Base-by-base conservation (phyloP, 768 basidiomycete species). In the Pisolithus sp. region DNA sequence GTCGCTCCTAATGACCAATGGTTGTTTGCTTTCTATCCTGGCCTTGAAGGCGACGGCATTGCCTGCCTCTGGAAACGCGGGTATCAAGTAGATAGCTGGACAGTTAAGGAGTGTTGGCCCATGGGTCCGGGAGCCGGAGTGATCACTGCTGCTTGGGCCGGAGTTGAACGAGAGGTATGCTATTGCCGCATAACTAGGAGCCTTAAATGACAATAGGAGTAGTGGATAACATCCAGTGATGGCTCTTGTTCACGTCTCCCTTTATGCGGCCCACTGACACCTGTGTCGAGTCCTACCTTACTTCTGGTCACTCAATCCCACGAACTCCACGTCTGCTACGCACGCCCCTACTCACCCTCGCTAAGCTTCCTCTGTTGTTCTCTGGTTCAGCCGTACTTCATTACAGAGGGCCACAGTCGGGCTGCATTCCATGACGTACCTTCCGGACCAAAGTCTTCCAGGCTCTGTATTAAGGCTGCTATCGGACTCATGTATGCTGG, bases 1-100 rank as follows among this genome's bases (percentile, higher is more conserved):
- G 74, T 81, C 18, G 77, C 81, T 5, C 75, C 83, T 3, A 69
- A 70, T 26, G 80, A 83, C 53, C 72, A 76, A 45, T 85, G 78
- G 80, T 62, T 90, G 5, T 89, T 88, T 59, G 86, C 86, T 1
- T 90, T 82, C 61, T 89, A 85, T 61, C 85, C 86, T 10, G 73
- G 82, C 38, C 69, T 70, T 28, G 76, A 74, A 23, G 63, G 68
- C 1, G 80, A 82, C 53, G 84, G 86, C 10, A 65, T 78, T 40
- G 80, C 76, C 12, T 86, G 86, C 60, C 57, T 89, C 15, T 90
- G 87, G 85, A 73, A 71, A 45, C 76, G 78, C 30, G 82, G 76
- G 3, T 52, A 69, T 10, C 80, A 81, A 54, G 67, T 85, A 28
- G 84, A 90, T 57, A 72, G 60, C 26, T 90, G 89, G 84, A 64